phyloP scores from a whole-genome alignment of 1,139 yeast genomes.

The Protomyces pachydermus region DNA sequence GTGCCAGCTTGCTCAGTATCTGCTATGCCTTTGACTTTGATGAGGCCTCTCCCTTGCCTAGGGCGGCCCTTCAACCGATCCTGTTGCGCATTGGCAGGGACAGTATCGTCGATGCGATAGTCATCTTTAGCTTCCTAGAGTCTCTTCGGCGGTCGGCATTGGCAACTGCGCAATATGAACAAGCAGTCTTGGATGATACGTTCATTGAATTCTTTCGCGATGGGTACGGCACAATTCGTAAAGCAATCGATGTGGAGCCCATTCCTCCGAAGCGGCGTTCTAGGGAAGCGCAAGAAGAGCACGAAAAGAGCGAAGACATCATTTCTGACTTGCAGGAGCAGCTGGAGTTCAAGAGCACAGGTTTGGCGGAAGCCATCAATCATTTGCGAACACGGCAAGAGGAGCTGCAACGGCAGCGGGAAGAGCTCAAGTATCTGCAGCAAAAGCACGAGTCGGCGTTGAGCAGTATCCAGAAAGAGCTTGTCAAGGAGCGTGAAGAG shows the following conservation, averaged over 20 bases:
- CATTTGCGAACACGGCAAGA: constrained; percentile 32
- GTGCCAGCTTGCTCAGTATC: constrained; percentile 66
- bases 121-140: constrained; percentile 51
- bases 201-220: constrained; percentile 59
- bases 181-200: constrained; percentile 59
- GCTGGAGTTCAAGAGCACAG: constrained; percentile 32
- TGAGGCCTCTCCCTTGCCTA: constrained; percentile 57
- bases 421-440: constrained; percentile 30
- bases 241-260: constrained; percentile 73
- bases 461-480: constrained; percentile 26
- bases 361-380: constrained; percentile 33
- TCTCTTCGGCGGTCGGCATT: constrained; percentile 46
- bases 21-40: constrained; percentile 75
- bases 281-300: constrained; percentile 38
- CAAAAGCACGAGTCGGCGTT: constrained; percentile 32
- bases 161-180: constrained; percentile 58
- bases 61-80: constrained; percentile 45
- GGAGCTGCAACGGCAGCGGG: constrained; percentile 31
- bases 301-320: constrained; percentile 39
- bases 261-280: constrained; percentile 62
- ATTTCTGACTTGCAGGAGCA: constrained; percentile 36
- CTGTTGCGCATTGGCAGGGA: constrained; percentile 73
- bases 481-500: constrained; percentile 30
- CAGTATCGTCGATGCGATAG: constrained; percentile 66
- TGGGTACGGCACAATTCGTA: constrained; percentile 61